Evolutionary conservation across 2,329 filamentous ascomycete species (phyloP), one percentile per base, ranked within the genome.

Genomic region (Colletotrichum musicola): DNA sequence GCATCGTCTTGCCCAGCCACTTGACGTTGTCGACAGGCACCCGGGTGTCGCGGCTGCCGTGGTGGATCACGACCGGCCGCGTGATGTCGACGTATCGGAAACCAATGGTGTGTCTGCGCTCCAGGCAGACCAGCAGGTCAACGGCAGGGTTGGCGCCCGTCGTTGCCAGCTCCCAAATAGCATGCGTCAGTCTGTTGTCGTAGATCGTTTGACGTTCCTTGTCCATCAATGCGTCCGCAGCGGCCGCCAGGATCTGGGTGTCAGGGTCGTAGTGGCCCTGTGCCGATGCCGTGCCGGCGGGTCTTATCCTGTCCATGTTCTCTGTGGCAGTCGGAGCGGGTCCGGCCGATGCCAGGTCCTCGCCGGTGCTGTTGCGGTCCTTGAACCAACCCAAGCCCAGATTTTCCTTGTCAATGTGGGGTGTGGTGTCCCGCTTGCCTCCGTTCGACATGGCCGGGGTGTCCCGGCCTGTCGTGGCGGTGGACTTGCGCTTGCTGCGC

Each of bases 81-180:
- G 92, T 97, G 72, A 99, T 97, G 77, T 99, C 96, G 18, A 97
- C 95, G 77, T 99, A 99, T 57, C 95, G 90, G 82, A 99, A 99
- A 0, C 96, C 96, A 74, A 99, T 97, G 0, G 93, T 90, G 74
- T 97, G 94, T 30, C 93, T 89, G 22, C 96, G 90, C 79, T 99
- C 96, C 1, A 99, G 85, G 77, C 96, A 99, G 6, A 98, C 93
- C 1, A 99, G 84, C 18, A 99, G 83, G 78, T 99, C 96, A 0
- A 97, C 93, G 0, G 96, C 95, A 0, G 96, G 96, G 77, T 99
- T 98, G 2, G 95, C 94, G 57, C 95, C 92, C 1, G 91, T 92
- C 0, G 95, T 98, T 1, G 96, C 94, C 18, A 97, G 86, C 68
- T 95, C 92, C 96, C 96, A 99, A 73, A 98, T 98, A 12, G 93